Evolutionary conservation across 2,329 filamentous ascomycete species (phyloP).

Genomic region (Rugonectria rugulosa): DNA sequence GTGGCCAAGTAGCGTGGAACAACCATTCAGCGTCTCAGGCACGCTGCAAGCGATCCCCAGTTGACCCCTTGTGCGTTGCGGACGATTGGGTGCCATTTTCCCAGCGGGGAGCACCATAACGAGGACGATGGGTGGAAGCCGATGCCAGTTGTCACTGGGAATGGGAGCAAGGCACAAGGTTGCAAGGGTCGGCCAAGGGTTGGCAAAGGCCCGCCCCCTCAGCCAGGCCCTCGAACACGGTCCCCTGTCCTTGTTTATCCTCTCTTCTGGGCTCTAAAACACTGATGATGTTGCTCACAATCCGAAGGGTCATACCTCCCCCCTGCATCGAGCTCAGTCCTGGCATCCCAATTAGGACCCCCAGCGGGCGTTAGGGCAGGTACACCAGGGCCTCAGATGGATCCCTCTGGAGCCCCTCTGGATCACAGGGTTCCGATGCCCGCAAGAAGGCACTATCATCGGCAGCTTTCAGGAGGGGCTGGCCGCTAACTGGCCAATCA

Average conservation of each 20-base stretch:
- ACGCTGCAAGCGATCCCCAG: conserved; percentile 27
- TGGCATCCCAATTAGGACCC: conserved; percentile 29
- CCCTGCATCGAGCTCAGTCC: conserved; percentile 11
- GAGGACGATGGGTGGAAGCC: conserved; percentile 12
- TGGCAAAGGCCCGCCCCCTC: conserved; percentile 1
- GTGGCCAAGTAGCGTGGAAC: conserved; percentile 34
- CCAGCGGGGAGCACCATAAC: not conserved
- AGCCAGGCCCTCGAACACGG: not conserved
- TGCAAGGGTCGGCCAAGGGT: conserved; percentile 4
- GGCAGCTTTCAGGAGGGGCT: conserved; percentile 18
- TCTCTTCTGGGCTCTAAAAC: conserved; percentile 13
- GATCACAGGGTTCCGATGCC: conserved; percentile 17
- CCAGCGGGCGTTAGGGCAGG: conserved; percentile 34
- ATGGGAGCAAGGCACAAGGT: too few species aligned
- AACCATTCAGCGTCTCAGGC: conserved; percentile 31
- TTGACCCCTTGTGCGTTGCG: conserved; percentile 2
- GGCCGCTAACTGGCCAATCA: conserved; percentile 31
- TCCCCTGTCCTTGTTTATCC: conserved; percentile 7
- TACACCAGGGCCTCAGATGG: conserved; percentile 4
- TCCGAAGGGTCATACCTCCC: conserved; percentile 12
- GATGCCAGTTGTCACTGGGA: conserved; percentile 22
- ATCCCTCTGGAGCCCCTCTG: not conserved
- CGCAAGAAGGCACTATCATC: conserved; percentile 18
- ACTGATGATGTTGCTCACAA: conserved; percentile 2
- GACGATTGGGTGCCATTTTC: conserved; percentile 16